Evolutionary conservation across 2,329 filamentous ascomycete genomes (phyloP).

Genomic region (Diaporthe vexans): DNA sequence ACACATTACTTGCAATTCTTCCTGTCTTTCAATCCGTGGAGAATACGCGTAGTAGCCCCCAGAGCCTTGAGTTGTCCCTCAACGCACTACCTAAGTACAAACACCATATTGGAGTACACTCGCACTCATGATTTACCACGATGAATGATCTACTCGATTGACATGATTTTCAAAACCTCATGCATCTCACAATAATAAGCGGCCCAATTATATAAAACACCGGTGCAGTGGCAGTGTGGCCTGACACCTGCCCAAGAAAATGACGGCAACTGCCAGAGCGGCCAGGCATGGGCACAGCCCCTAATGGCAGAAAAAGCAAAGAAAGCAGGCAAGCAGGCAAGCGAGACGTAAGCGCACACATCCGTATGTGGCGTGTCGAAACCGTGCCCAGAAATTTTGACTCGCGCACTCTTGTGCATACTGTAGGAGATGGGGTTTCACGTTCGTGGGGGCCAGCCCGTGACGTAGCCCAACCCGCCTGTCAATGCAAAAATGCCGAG

Average conservation of each 20-base stretch:
- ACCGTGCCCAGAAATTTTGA: constrained; percentile 20
- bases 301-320: neutral
- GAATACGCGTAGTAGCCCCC: neutral
- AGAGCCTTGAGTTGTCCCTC: neutral
- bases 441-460: neutral
- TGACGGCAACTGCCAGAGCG: neutral
- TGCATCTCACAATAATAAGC: neutral
- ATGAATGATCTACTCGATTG: neutral
- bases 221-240: neutral
- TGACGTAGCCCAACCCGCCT: constrained; percentile 26
- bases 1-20: neutral
- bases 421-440: constrained; percentile 25
- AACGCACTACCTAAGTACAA: too few species aligned
- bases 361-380: neutral
- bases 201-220: neutral
- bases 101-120: neutral
- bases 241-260: neutral
- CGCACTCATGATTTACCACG: neutral
- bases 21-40: neutral
- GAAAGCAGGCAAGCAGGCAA: neutral
- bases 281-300: neutral
- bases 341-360: neutral
- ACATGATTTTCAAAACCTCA: neutral
- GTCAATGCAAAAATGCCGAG: constrained; percentile 15
- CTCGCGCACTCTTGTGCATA: constrained; percentile 25